Evolutionary conservation across 1,139 yeast genomes (phyloP), one percentile per base, ranked within the genome.

Genomic region (Blastobotrys serpentis): DNA sequence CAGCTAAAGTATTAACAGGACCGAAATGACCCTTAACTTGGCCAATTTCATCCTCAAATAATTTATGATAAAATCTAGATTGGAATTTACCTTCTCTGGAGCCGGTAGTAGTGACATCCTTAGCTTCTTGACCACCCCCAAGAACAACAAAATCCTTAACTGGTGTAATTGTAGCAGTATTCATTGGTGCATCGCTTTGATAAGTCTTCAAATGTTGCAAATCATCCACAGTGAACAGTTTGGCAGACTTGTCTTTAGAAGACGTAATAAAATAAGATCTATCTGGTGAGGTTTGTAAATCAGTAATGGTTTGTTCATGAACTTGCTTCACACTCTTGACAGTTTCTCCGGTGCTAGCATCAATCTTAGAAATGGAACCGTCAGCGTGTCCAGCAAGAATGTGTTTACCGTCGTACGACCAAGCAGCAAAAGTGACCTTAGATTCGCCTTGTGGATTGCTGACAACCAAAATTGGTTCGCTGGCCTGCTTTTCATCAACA

Each of bases 71-170:
- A 69, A 92, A 86, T 72, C 96, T 81, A 40, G 98, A 95, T 73
- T 92, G 98, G 70, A 92, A 92, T 67, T 88, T 88, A 74, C 98
- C 98, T 70, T 92, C 96, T 48, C 86, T 79, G 55, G 94, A 85
- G 42, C 94, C 81, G 37, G 98, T 89, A 23, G 98, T 92, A 42
- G 99, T 92, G 67, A 92, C 99, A 69, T 90, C 95, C 71, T 90
- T 82, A 37, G 98, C 98, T 67, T 90, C 98, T 75, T 92, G 98
- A 81, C 99, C 99, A 72, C 99, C 99, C 49, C 98, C 98, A 56
- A 94, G 77, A 49, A 92, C 84, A 55, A 92, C 87, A 66, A 84
- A 90, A 66, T 92, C 94, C 72, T 94, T 92, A 50, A 82, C 75
- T 22, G 98, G 92, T 7, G 98, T 90, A 59, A 92, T 84, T 56